Evolutionary conservation across 306 rosid genomes (phyloP).

Genomic region (Pterocarpus santalinus): DNA sequence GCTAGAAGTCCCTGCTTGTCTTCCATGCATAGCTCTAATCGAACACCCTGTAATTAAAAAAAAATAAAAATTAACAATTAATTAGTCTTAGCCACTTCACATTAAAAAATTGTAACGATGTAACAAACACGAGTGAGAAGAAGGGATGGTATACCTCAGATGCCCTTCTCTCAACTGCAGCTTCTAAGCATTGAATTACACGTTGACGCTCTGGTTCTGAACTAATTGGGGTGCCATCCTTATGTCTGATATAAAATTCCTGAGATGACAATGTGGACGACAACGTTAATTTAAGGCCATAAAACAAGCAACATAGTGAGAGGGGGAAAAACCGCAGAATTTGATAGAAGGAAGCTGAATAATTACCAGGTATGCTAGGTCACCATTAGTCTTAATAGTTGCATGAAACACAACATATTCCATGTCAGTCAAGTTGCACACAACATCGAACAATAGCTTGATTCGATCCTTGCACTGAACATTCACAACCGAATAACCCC

Average conservation of each 20-base stretch:
- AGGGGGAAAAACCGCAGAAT: not conserved
- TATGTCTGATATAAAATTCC: constrained; percentile 93
- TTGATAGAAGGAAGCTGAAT: constrained; percentile 15
- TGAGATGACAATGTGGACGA: constrained; percentile 40
- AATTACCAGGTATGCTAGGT: constrained; percentile 73
- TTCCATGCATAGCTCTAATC: constrained; percentile 68
- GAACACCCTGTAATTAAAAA: constrained; percentile 71
- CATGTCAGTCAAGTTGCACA: constrained; percentile 95
- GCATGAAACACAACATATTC: constrained; percentile 93
- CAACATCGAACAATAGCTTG: constrained; percentile 83
- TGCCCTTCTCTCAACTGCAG: constrained; percentile 89
- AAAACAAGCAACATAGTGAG: not conserved
- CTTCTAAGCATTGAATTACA: constrained; percentile 86
- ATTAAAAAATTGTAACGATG: not conserved
- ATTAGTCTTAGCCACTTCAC: not conserved
- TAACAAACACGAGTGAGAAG: constrained; percentile 4
- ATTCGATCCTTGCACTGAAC: constrained; percentile 87
- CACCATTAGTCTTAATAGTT: constrained; percentile 67
- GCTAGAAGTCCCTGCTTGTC: constrained; percentile 84
- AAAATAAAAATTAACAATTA: constrained; percentile 23
- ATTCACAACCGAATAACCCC: constrained; percentile 88
- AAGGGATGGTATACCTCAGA: constrained; percentile 64
- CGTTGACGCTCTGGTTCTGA: constrained; percentile 92
- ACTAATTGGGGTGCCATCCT: constrained; percentile 95
- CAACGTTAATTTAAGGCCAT: constrained; percentile 30